Percentiles rank a stretch among this genome's conserved stretches.
Evolutionary conservation across 2,329 filamentous ascomycete species (phyloP).

Genomic region (Curvularia lunata): DNA sequence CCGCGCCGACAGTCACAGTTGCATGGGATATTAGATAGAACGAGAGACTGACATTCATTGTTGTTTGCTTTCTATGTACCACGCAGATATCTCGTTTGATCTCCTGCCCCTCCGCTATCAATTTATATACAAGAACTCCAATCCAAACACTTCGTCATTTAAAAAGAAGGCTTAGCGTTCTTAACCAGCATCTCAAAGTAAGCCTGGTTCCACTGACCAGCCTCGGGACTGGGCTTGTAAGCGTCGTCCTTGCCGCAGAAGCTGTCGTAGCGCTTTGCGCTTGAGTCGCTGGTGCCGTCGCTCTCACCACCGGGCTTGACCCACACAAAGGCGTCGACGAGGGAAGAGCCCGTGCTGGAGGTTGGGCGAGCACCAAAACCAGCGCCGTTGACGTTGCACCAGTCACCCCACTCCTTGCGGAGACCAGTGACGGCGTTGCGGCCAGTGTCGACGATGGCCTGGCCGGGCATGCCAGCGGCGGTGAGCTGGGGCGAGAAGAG

Average conservation of each 20-base stretch:
- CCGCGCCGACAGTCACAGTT: too few species aligned
- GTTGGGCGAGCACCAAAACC: constrained; percentile 69
- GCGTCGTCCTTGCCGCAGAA: constrained; percentile 63
- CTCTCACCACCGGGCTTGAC: constrained; percentile 69
- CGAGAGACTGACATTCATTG: not conserved
- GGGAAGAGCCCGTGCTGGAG: constrained; percentile 62
- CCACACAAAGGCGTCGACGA: constrained; percentile 73
- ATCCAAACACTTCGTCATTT: constrained; percentile 7
- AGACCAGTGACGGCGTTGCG: constrained; percentile 61
- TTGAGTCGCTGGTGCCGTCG: constrained; percentile 54
- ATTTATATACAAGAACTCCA: not conserved
- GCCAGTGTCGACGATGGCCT: constrained; percentile 63
- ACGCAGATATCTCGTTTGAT: not conserved
- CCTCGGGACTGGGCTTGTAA: constrained; percentile 70
- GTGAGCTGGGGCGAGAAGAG: constrained; percentile 59
- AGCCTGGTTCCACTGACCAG: constrained; percentile 69
- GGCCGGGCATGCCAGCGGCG: constrained; percentile 57
- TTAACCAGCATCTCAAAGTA: constrained; percentile 49
- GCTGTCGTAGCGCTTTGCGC: constrained; percentile 60
- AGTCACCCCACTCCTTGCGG: constrained; percentile 66
- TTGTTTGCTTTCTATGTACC: not conserved
- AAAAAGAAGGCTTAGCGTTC: constrained; percentile 50
- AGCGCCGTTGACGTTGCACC: constrained; percentile 71
- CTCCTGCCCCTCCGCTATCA: not conserved
- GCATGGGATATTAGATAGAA: not conserved